phyloP scores from a whole-genome alignment of 495 filamentous ascomycete species.

The Penicillium verhagenii region DNA sequence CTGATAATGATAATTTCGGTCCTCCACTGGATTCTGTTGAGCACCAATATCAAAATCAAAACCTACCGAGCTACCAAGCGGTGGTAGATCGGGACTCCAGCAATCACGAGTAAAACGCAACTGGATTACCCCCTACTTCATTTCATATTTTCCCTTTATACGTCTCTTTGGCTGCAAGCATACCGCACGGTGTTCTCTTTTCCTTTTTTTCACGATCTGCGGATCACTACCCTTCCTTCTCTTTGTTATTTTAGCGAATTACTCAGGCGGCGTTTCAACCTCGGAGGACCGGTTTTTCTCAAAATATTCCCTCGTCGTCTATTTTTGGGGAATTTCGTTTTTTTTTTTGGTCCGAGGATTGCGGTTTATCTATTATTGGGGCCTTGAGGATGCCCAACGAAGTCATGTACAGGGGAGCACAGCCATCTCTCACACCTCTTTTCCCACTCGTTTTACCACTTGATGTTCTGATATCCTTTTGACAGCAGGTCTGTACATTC shows the following conservation, averaged over 20 bases:
- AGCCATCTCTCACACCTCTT: conserved; percentile 4
- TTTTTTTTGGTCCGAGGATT: no score
- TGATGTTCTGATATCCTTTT: conserved; percentile 11
- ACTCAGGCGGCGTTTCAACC: conserved; percentile 28
- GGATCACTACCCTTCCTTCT: not conserved
- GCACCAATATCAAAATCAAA: conserved; percentile 6
- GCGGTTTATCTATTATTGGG: conserved; percentile 1
- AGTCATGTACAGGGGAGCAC: conserved; percentile 14
- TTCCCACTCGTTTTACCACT: conserved; percentile 5
- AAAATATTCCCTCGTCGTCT: conserved; percentile 5
- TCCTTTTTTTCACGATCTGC: not conserved
- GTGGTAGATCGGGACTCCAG: conserved; percentile 21
- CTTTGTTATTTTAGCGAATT: conserved; percentile 23
- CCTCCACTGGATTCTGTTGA: conserved; percentile 37
- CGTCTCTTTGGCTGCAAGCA: conserved; percentile 16
- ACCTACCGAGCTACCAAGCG: conserved; percentile 26
- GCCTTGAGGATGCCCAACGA: conserved; percentile 6
- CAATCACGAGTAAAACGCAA: conserved; percentile 1
- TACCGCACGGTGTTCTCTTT: conserved; percentile 7
- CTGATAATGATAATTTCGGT: conserved; percentile 20
- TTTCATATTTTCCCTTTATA: not conserved
- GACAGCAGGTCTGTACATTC: conserved; percentile 22
- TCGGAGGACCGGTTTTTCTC: conserved; percentile 6
- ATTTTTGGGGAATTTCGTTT: conserved; percentile 4
- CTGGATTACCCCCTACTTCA: not conserved